A percentile compares a stretch with the other conserved stretches of the same genome.
These are phyloP conservation scores for Coemansia sp. DNA, from an alignment of 192 early-diverging fungal genomes.

Conservation along the genomic window DNA sequence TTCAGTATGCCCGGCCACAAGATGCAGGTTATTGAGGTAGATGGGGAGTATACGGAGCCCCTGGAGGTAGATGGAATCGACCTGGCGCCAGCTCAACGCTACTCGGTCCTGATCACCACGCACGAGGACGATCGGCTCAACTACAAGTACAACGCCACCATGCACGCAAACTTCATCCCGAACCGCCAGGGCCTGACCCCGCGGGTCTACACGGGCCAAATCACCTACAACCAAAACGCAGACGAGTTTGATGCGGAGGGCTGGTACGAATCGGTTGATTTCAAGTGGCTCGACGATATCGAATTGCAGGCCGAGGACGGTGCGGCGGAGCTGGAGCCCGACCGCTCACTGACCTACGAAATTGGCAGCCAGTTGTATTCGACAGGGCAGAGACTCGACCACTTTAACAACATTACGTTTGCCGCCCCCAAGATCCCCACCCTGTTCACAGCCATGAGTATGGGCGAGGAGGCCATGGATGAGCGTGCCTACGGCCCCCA, in stretches of 20 bases:
- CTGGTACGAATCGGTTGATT: not conserved
- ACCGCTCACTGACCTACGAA: constrained; percentile 40
- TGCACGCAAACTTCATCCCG: constrained; percentile 52
- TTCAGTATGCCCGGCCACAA: constrained; percentile 70
- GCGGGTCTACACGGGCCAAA: constrained; percentile 47
- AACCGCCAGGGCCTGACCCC: constrained; percentile 41
- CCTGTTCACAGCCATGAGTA: constrained; percentile 56
- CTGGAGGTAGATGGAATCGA: constrained; percentile 50
- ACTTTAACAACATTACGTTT: constrained; percentile 68
- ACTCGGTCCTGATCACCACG: constrained; percentile 70
- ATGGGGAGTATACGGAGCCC: constrained; percentile 60
- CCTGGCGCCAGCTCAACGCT: constrained; percentile 66
- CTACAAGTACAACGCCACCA: constrained; percentile 57
- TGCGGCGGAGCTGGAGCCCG: constrained; percentile 44
- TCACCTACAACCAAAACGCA: constrained; percentile 55
- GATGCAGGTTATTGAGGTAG: constrained; percentile 72
- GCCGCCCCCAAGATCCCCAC: constrained; percentile 57
- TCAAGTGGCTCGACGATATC: constrained; percentile 29
- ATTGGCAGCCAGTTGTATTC: constrained; percentile 52
- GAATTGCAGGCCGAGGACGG: constrained; percentile 48
- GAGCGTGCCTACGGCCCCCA: constrained; percentile 58
- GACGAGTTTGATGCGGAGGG: constrained; percentile 28
- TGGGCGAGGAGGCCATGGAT: constrained; percentile 50
- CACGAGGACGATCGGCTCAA: constrained; percentile 53
- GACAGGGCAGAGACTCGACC: constrained; percentile 65